phyloP scores from a whole-genome alignment of 129 eudicot genomes.

The Sambucus nigra region DNA sequence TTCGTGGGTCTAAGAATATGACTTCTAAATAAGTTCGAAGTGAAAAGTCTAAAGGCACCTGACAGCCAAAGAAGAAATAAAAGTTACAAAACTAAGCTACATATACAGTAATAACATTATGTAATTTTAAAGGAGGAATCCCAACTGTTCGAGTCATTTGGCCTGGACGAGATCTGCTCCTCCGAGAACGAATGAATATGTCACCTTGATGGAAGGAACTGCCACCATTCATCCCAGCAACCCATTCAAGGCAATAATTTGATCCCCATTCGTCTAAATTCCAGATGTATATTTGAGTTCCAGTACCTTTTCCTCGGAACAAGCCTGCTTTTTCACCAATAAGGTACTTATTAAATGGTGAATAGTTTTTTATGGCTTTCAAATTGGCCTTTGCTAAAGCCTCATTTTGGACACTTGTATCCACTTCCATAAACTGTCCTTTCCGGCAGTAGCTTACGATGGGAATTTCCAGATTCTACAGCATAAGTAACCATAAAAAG shows the following conservation, averaged over 20 bases:
- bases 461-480: conserved; percentile 55
- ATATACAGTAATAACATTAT: neutral
- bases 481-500: conserved; percentile 4
- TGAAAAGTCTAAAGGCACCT: conserved; percentile 65
- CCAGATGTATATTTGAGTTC: conserved; percentile 73
- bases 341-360: conserved; percentile 61
- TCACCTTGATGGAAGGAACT: conserved; percentile 66
- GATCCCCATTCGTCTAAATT: conserved; percentile 74
- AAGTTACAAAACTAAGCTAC: neutral
- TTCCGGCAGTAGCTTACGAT: conserved; percentile 43
- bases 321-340: conserved; percentile 66
- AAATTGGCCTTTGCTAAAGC: conserved; percentile 38
- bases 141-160: conserved; percentile 38
- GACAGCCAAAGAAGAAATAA: conserved; percentile 10
- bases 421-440: conserved; percentile 54
- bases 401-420: conserved; percentile 33
- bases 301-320: conserved; percentile 39
- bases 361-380: conserved; percentile 42
- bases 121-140: neutral
- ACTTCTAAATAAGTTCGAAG: conserved; percentile 57
- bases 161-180: conserved; percentile 60
- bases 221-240: conserved; percentile 33
- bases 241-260: conserved; percentile 47
- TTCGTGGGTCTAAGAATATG: conserved; percentile 62
- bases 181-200: conserved; percentile 32